Evolutionary conservation across 306 rosid genomes (phyloP).

Genomic region (Leucaena leucocephala): DNA sequence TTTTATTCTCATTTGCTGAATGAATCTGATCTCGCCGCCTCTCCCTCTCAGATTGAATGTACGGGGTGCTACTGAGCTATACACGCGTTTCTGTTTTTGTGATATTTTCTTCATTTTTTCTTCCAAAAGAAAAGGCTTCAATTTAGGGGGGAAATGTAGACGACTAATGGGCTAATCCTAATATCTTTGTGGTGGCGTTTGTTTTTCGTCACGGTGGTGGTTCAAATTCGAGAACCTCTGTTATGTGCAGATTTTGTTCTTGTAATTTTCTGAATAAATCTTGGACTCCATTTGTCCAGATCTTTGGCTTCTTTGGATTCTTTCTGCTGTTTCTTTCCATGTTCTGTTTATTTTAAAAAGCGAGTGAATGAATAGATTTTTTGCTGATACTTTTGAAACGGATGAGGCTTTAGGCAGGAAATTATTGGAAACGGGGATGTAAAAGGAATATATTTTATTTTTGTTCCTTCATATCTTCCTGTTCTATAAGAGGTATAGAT

Average conservation of each 20-base stretch:
- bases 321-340: background rate
- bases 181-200: background rate
- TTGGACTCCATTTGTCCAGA: conserved; percentile 36
- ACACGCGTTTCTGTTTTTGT: conserved; percentile 1
- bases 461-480: background rate
- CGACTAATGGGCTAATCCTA: background rate
- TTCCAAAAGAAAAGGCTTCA: background rate
- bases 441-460: background rate
- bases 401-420: background rate
- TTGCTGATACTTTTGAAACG: background rate
- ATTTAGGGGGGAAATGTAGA: background rate
- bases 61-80: background rate
- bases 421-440: conserved; percentile 23
- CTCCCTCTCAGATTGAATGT: background rate
- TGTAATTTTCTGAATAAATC: conserved; percentile 3
- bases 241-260: background rate
- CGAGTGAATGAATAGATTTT: background rate
- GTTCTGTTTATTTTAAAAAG: conserved; percentile 8
- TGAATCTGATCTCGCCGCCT: background rate
- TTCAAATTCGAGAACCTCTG: conserved; percentile 19
- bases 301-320: conserved; percentile 32
- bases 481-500: conserved; percentile 4
- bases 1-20: background rate
- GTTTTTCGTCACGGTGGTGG: background rate
- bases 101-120: background rate